A percentile compares a stretch with the other conserved stretches of the same genome.
Evolutionary conservation across 768 basidiomycete species (phyloP).

Genomic region (Imleria badia): DNA sequence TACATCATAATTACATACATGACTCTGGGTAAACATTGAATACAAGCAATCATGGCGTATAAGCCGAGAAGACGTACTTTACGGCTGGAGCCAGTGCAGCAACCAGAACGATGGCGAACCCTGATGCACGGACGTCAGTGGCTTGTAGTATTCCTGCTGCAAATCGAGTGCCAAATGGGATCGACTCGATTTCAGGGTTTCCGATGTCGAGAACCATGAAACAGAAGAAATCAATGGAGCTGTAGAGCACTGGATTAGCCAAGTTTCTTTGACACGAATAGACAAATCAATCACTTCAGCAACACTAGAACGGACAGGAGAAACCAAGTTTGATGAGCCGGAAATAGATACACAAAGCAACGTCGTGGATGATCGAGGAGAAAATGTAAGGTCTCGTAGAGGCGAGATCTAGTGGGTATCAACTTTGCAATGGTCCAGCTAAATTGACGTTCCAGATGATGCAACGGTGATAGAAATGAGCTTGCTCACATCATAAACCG

Average conservation of each 20-base stretch:
- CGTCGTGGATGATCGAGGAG: constrained; percentile 93
- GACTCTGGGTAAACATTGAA: constrained; percentile 47
- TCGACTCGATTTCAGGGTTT: constrained; percentile 60
- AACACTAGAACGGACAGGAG: constrained; percentile 65
- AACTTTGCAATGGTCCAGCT: constrained; percentile 77
- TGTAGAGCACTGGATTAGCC: constrained; percentile 29
- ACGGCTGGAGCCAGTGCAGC: constrained; percentile 83
- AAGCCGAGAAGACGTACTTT: constrained; percentile 51
- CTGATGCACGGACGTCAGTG: constrained; percentile 79
- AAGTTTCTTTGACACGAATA: background rate
- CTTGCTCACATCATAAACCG: constrained; percentile 77
- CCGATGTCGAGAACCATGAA: constrained; percentile 90
- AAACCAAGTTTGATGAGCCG: constrained; percentile 94
- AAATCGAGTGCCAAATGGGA: constrained; percentile 72
- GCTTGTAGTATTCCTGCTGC: constrained; percentile 78
- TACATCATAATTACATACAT: constrained; percentile 95
- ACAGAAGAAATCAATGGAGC: constrained; percentile 82
- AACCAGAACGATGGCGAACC: constrained; percentile 77
- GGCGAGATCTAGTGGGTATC: constrained; percentile 55
- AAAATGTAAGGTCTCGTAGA: constrained; percentile 82
- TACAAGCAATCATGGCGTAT: background rate
- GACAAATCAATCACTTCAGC: constrained; percentile 52
- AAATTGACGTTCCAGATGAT: constrained; percentile 6
- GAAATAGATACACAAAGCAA: constrained; percentile 89
- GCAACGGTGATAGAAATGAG: background rate